A percentile compares a stretch with the other conserved stretches of the same genome.
phyloP scores from a whole-genome alignment of 306 rosid species.

The Prosopis cineraria region DNA sequence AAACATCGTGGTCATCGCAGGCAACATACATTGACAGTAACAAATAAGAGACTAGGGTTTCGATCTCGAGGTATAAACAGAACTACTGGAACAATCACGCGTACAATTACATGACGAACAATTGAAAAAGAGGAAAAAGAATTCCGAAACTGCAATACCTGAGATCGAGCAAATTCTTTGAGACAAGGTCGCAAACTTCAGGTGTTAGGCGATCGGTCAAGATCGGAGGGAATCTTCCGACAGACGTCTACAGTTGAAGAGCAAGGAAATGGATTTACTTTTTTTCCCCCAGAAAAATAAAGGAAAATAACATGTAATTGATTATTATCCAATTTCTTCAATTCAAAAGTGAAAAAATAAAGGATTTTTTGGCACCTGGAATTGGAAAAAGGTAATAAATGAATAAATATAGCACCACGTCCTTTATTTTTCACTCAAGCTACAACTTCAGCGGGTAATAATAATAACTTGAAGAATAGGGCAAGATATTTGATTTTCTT shows the following conservation, averaged over 20 bases:
- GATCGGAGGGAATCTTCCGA: slow-evolving; percentile 50
- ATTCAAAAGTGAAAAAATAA: not conserved
- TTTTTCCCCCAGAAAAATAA: slow-evolving; percentile 16
- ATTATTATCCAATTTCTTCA: not conserved
- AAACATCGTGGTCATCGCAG: not conserved
- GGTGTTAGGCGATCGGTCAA: slow-evolving; percentile 10
- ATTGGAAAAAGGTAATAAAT: not conserved
- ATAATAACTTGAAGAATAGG: not conserved
- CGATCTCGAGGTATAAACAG: not conserved
- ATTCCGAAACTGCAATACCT: slow-evolving; percentile 27
- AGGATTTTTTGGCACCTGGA: not conserved
- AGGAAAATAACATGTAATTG: not conserved
- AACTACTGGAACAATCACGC: not conserved
- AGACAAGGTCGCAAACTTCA: slow-evolving; percentile 21
- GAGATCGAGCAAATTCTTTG: slow-evolving; percentile 29
- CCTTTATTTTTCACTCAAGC: not conserved
- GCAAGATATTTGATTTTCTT: not conserved
- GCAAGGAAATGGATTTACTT: slow-evolving; percentile 44
- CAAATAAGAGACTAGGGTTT: slow-evolving; percentile 5
- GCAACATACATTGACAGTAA: not conserved
- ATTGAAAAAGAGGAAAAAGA: too few relatives aligned
- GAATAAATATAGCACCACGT: not conserved
- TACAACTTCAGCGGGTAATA: not conserved
- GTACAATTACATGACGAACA: not conserved
- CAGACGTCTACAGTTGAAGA: slow-evolving; percentile 48